A percentile compares a stretch with the other conserved stretches of the same genome.
These are phyloP conservation scores for Rhynchospora tenuis DNA, from an alignment of 176 grass and related monocot genomes.

Conservation along the genomic window DNA sequence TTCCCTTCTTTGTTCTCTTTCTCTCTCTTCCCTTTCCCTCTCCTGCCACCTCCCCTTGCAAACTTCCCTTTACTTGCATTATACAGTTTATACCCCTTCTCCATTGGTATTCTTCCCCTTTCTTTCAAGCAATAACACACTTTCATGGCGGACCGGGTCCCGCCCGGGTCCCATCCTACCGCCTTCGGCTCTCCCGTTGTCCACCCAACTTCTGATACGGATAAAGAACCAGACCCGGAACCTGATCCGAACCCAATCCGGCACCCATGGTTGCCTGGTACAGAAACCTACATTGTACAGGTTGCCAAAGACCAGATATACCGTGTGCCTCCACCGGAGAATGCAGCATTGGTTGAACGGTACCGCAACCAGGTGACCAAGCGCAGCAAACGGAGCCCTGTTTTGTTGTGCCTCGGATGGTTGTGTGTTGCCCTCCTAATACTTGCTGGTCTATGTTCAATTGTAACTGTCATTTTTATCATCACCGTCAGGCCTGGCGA, in stretches of 20 bases:
- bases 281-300: constrained; percentile 62
- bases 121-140: not conserved
- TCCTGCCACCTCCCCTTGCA: not conserved
- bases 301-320: constrained; percentile 93
- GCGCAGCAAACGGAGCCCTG: not conserved
- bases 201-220: not conserved
- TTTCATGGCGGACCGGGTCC: constrained; percentile 79
- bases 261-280: not conserved
- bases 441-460: constrained; percentile 1
- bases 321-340: constrained; percentile 81
- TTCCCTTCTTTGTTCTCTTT: not conserved
- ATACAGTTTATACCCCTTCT: not conserved
- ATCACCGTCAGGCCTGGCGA: constrained; percentile 34
- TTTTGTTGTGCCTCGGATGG: constrained; percentile 24
- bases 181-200: constrained; percentile 28
- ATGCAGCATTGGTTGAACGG: constrained; percentile 59
- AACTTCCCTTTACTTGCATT: not conserved
- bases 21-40: constrained; percentile 1
- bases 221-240: not conserved
- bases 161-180: not conserved
- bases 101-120: not conserved
- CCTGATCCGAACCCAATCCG: not conserved
- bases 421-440: constrained; percentile 19
- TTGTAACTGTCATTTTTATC: constrained; percentile 11
- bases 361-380: constrained; percentile 32